Evolutionary conservation across 768 basidiomycete genomes (phyloP).

Genomic region (Roridomyces roridus): DNA sequence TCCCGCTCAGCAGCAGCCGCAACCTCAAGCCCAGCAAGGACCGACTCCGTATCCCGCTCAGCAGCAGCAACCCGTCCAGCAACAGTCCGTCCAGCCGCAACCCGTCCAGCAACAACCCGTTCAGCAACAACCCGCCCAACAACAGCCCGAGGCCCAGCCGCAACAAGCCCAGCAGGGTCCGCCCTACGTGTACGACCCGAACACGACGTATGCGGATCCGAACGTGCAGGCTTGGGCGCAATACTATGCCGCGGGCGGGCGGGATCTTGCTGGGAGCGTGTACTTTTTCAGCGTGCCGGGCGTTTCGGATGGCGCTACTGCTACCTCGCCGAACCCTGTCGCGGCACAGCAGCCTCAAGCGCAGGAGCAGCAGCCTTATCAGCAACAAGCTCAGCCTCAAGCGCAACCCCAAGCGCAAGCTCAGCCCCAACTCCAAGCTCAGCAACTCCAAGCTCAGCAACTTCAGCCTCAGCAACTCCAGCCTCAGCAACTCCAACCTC

Average conservation of each 20-base stretch:
- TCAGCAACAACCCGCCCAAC: slow-evolving; percentile 27
- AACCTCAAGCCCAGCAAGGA: slow-evolving; percentile 34
- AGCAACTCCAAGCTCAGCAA: slow-evolving; percentile 4
- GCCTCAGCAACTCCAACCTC: neutral
- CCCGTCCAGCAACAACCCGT: slow-evolving; percentile 23
- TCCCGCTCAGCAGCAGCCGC: slow-evolving; percentile 18
- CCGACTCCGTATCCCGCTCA: slow-evolving; percentile 46
- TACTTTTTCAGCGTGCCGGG: slow-evolving; percentile 85
- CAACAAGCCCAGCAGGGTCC: slow-evolving; percentile 43
- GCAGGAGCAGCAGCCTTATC: slow-evolving; percentile 17
- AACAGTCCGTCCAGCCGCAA: slow-evolving; percentile 26
- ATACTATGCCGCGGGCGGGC: slow-evolving; percentile 84
- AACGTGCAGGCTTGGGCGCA: slow-evolving; percentile 89
- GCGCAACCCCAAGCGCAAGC: neutral
- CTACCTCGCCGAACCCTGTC: slow-evolving; percentile 23
- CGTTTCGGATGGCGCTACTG: slow-evolving; percentile 53
- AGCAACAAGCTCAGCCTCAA: neutral
- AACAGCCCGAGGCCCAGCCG: slow-evolving; percentile 35
- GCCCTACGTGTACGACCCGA: slow-evolving; percentile 68
- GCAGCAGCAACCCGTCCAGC: slow-evolving; percentile 24
- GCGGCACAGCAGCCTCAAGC: slow-evolving; percentile 18
- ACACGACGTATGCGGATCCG: slow-evolving; percentile 71
- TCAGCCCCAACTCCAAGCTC: slow-evolving; percentile 12
- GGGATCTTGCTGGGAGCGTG: slow-evolving; percentile 73
- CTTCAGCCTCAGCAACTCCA: slow-evolving; percentile 23